A percentile compares a stretch with the other conserved stretches of the same genome.
These are phyloP conservation scores for Yamadazyma kitorensis DNA, from an alignment of 805 yeast genomes.

Conservation along the genomic window DNA sequence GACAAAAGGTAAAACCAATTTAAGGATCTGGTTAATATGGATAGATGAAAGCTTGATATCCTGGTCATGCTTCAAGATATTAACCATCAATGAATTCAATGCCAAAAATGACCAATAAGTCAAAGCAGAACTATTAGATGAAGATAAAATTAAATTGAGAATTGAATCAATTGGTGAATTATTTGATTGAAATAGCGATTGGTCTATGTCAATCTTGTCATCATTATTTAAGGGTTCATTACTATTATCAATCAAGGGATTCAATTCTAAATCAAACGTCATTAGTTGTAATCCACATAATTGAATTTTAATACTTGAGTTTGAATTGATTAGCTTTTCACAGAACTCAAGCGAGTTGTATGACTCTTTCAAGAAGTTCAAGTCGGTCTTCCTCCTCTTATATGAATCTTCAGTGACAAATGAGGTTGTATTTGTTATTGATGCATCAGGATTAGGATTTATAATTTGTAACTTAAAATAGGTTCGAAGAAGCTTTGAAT, in stretches of 20 bases:
- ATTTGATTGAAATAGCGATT: not conserved
- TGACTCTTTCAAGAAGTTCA: not conserved
- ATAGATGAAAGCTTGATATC: not conserved
- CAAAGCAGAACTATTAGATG: not conserved
- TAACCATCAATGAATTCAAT: constrained; percentile 8
- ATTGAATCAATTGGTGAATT: not conserved
- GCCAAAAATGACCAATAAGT: constrained; percentile 8
- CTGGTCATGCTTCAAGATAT: not conserved
- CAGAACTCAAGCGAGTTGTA: not conserved
- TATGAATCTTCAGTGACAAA: not conserved
- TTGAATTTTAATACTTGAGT: not conserved
- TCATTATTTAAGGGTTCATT: no score
- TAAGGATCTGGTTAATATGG: not conserved
- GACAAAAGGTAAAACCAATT: constrained; percentile 7
- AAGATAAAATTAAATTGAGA: not conserved
- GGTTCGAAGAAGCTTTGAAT: constrained; percentile 26
- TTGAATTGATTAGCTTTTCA: not conserved
- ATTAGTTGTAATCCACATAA: constrained; percentile 2
- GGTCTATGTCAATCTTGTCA: not conserved
- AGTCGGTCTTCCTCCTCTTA: constrained; percentile 3
- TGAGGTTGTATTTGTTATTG: no score
- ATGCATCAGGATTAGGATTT: not conserved
- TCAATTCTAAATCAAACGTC: constrained; percentile 4
- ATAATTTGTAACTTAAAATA: constrained; percentile 23
- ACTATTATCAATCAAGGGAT: not conserved